Evolutionary conservation across 768 basidiomycete species (phyloP).

Genomic region (Lyophyllum atratum): DNA sequence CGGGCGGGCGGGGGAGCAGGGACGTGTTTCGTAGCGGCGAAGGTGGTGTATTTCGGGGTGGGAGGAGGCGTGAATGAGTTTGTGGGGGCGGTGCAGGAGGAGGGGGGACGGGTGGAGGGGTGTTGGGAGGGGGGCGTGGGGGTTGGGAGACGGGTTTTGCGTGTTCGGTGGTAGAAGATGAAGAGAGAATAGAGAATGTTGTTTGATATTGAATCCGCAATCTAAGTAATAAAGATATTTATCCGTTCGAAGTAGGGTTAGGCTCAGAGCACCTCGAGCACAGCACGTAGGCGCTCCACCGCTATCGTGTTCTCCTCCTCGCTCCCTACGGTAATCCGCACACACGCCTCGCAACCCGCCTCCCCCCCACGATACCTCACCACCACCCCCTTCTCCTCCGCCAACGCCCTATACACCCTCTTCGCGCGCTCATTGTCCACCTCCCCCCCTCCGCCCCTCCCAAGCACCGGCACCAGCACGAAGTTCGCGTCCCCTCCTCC

Average conservation of each 20-base stretch:
- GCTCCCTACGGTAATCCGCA: slow-evolving; percentile 89
- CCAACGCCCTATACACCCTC: slow-evolving; percentile 76
- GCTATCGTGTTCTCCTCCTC: slow-evolving; percentile 72
- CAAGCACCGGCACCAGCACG: slow-evolving; percentile 75
- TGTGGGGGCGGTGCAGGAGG: slow-evolving; percentile 48
- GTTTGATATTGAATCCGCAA: neutral
- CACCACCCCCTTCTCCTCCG: slow-evolving; percentile 85
- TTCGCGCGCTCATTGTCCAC: slow-evolving; percentile 65
- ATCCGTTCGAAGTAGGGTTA: neutral
- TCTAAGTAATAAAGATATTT: too few relatives aligned
- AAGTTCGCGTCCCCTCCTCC: slow-evolving; percentile 93
- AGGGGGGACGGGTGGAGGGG: slow-evolving; percentile 48
- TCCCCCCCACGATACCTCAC: slow-evolving; percentile 89
- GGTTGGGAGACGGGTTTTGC: slow-evolving; percentile 74
- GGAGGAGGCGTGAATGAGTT: slow-evolving; percentile 87
- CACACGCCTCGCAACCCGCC: slow-evolving; percentile 80
- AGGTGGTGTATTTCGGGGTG: slow-evolving; percentile 93
- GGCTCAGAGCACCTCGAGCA: slow-evolving; percentile 36
- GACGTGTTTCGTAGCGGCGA: slow-evolving; percentile 82
- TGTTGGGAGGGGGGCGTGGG: slow-evolving; percentile 70
- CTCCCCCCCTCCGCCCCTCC: slow-evolving; percentile 36
- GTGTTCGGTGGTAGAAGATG: slow-evolving; percentile 48
- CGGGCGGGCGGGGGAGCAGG: neutral
- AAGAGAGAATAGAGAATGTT: neutral
- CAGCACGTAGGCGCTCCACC: slow-evolving; percentile 53